Base-by-base conservation (phyloP, 495 filamentous ascomycete genomes). In the Tuber brumale region DNA sequence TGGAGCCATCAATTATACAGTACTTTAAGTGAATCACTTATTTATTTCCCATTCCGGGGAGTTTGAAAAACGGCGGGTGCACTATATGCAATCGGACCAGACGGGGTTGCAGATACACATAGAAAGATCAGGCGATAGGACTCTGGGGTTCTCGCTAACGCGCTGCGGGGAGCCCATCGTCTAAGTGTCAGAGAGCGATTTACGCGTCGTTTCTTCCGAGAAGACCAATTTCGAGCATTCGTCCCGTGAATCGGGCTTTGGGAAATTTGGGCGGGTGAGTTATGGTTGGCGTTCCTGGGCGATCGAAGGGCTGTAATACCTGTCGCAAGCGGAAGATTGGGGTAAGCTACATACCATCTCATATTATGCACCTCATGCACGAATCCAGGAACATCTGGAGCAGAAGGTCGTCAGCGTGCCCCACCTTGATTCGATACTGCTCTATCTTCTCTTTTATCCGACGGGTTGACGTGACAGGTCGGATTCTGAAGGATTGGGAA, bases 261-360 rank as follows among this genome's bases (percentile, higher is more conserved):
- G n/a, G 57, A 61, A 27, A 35, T 66, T 35, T 35, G 27, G 14
- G 27, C 31, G 57, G n/a, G 27, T 35, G 57, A 66, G 57, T 66
- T 35, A 66, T 66, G 57, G 57, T 66, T 66, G 57, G 57, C 57
- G 57, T 66, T 27, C 57, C 57, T 66, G 57, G 57, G 57, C 57
- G 57, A 35, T 66, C 57, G 27, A 66, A 66, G 31, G 57, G 57
- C 16, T 66, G 57, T 35, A 66, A 66, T 66, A 66, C 57, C 57
- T 66, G 57, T 35, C 57, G 57, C 57, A 66, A 35, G 27, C 57
- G 57, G 14, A 66, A 66, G 57, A 66, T 66, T 66, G 27, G 57
- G 57, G 57, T 66, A 35, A 66, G 57, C 57, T 35, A 18, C 27
- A 18, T 18, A 66, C 35, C 57, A 66, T 66, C 57, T 66, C 57